These are phyloP conservation scores for Streptanthus diversifolius DNA, from an alignment of 345 rosid species.

Conservation along the genomic window DNA sequence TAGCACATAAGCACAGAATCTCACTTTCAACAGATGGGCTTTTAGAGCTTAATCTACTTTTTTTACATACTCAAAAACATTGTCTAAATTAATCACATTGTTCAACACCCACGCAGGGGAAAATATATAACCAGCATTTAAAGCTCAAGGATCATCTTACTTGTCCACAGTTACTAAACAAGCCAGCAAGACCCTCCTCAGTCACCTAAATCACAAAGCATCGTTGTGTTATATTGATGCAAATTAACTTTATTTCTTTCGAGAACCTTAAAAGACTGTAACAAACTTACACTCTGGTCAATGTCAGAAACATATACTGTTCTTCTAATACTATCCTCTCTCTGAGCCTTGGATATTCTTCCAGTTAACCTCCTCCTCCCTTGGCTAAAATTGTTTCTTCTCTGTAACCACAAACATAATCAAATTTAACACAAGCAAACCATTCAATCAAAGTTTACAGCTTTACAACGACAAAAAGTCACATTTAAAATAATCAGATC, in stretches of 20 bases:
- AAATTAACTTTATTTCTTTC: neutral
- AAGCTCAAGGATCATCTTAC: conserved; percentile 41
- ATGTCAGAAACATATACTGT: conserved; percentile 42
- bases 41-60: neutral
- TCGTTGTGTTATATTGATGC: neutral
- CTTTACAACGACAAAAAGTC: neutral
- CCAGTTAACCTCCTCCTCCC: conserved; percentile 61
- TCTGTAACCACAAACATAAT: conserved; percentile 39
- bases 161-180: conserved; percentile 75
- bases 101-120: neutral
- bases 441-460: neutral
- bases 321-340: conserved; percentile 57
- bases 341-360: conserved; percentile 43
- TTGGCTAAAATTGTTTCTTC: conserved; percentile 55
- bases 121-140: neutral
- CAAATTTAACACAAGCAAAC: neutral
- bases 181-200: conserved; percentile 81
- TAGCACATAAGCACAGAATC: neutral
- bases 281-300: conserved; percentile 40
- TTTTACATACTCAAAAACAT: neutral
- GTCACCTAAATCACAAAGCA: conserved; percentile 53
- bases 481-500: neutral
- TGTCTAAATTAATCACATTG: neutral
- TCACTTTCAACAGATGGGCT: neutral
- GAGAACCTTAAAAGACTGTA: neutral